Base-by-base conservation (phyloP, 331 rosid genomes). In the Malus hybrid region DNA sequence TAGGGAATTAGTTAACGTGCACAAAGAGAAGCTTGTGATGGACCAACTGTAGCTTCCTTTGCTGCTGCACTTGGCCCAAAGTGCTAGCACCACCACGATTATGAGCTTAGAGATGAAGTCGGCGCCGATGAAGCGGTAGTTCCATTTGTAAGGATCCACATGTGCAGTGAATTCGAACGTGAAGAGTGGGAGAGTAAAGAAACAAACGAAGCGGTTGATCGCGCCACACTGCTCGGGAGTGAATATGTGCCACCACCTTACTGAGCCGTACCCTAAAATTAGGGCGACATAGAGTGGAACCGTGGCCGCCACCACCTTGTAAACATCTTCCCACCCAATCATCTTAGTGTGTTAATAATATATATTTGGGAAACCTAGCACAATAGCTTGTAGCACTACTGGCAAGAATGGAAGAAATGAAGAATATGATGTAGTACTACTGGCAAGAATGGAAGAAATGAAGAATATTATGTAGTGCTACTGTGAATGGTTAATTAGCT, bases 241-340 rank as follows among this genome's bases (percentile, higher is more conserved):
- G 85, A 95, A 90, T 14, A 95, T 88, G 6, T 42, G 62, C 99
- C 99, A 95, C 99, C 99, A 95, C 85, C 70, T 82, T 6, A 95
- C 91, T 0, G 99, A 95, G 48, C 99, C 97, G 42, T 89, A 95
- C 5, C 99, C 99, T 64, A 95, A 73, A 19, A 88, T 14, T 10
- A 95, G 86, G 15, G 97, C 97, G 6, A 90, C 80, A 7, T 95
- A 95, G 29, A 95, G 89, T 52, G 99, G 99, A 4, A 74, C 84
- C 93, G 78, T 86, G 5, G 92, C 97, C 10, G 48, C 96, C 30
- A 92, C 83, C 52, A 95, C 99, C 80, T 90, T 92, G 71, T 89
- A 90, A 20, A 86, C 90, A 71, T 92, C 97, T 77, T 81, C 91
- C 97, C 91, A 92, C 63, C 93, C 96, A 6, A 95, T 90, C 99